Conservation (phyloP, 768 basidiomycete genomes). For the Rubroboletus pulcherrimus region DNA sequence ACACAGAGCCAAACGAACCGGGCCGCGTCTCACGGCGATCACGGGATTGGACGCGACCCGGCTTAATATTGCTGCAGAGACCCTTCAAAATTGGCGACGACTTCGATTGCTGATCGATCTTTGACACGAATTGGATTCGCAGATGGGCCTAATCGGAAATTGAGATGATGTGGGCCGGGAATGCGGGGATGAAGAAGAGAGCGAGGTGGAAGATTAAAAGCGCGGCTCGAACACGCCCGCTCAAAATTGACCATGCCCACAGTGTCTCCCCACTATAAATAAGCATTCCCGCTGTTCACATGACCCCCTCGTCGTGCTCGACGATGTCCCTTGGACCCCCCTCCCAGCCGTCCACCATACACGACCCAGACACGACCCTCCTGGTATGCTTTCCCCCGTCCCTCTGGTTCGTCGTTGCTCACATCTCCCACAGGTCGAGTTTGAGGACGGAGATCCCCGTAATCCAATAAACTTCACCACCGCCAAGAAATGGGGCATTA, state of each 20-base stretch:
- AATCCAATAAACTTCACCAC: constrained; percentile 40
- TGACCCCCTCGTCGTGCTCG: background rate
- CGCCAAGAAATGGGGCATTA: constrained; percentile 41
- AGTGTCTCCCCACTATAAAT: constrained; percentile 13
- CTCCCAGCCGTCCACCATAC: constrained; percentile 17
- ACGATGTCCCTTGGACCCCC: constrained; percentile 8
- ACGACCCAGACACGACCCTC: constrained; percentile 9
- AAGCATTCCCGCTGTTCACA: background rate
- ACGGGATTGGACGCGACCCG: background rate
- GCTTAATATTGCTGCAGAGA: background rate
- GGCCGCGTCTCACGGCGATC: background rate
- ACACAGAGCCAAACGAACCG: constrained; percentile 17
- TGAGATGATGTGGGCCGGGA: background rate
- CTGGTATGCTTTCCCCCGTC: constrained; percentile 6
- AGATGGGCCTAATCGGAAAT: constrained; percentile 1
- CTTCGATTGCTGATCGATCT: constrained; percentile 17
- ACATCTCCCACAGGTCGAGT: constrained; percentile 35
- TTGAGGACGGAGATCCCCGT: constrained; percentile 34
- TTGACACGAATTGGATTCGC: constrained; percentile 9
- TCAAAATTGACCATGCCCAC: constrained; percentile 9
- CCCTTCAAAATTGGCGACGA: constrained; percentile 4
- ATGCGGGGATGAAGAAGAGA: constrained; percentile 5
- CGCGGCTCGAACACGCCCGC: background rate
- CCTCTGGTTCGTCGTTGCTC: background rate
- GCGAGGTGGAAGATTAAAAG: background rate